phyloP scores from a whole-genome alignment of 768 basidiomycete genomes.

The Tulasnella sp. region DNA sequence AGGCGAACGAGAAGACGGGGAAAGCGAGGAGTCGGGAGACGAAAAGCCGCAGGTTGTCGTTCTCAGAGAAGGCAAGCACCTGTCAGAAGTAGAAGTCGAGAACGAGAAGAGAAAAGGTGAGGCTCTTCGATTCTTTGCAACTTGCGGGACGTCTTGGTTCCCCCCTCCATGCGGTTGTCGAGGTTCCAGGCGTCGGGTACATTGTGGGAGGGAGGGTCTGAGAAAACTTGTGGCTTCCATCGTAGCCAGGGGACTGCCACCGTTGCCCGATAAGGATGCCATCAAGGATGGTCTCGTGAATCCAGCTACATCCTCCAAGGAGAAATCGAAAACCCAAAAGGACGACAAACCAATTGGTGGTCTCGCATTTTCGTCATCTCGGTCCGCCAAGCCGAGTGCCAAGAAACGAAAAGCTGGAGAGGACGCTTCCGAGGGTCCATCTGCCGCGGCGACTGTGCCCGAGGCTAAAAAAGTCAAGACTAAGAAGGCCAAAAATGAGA shows the following conservation, averaged over 20 bases:
- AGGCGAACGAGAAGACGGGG: conserved; percentile 36
- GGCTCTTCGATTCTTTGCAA: conserved; percentile 27
- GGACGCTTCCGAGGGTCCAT: conserved; percentile 14
- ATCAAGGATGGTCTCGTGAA: background rate
- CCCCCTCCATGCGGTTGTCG: background rate
- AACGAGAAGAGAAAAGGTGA: conserved; percentile 70
- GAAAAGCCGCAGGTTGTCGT: conserved; percentile 89
- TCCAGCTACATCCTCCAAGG: conserved; percentile 25
- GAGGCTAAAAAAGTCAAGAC: conserved; percentile 34
- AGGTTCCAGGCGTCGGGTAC: background rate
- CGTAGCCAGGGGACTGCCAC: conserved; percentile 33
- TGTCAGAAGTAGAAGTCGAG: conserved; percentile 72
- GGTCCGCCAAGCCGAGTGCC: conserved; percentile 28
- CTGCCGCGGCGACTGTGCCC: conserved; percentile 1
- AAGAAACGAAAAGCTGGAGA: conserved; percentile 37
- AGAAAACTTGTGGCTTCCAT: background rate
- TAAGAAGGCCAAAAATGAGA: conserved; percentile 40
- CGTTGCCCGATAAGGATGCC: conserved; percentile 26
- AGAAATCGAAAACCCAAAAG: conserved; percentile 15
- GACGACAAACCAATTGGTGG: conserved; percentile 12
- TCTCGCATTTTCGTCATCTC: conserved; percentile 31
- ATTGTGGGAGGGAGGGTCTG: background rate
- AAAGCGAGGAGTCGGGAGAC: conserved; percentile 63
- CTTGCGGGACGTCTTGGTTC: no score
- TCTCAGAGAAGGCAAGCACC: conserved; percentile 81